Evolutionary conservation across 495 filamentous ascomycete species (phyloP).

Genomic region (Lepidopterella palustris): DNA sequence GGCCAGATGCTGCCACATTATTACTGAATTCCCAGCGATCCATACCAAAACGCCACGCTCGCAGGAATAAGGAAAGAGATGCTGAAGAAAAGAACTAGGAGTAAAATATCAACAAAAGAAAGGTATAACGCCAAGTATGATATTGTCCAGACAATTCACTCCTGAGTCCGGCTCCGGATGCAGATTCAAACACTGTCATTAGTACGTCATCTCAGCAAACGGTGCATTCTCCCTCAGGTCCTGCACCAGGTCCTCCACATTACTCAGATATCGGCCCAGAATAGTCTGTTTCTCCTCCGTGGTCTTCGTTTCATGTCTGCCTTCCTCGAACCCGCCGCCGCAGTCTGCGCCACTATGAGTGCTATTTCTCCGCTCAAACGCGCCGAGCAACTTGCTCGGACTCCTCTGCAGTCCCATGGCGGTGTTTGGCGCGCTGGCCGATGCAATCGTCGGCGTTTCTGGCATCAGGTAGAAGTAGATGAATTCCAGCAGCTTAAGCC

Average conservation of each 20-base stretch:
- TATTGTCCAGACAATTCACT: slow-evolving; percentile 5
- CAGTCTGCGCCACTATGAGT: slow-evolving; percentile 37
- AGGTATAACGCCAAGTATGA: slow-evolving; percentile 4
- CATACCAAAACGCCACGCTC: not conserved
- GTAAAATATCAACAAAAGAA: slow-evolving; percentile 6
- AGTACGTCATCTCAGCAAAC: slow-evolving; percentile 37
- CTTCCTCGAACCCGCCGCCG: slow-evolving; percentile 32
- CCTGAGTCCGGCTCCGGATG: not conserved
- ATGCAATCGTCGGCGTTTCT: slow-evolving; percentile 57
- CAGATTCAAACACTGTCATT: not conserved
- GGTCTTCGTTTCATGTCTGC: slow-evolving; percentile 49
- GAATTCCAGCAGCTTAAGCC: slow-evolving; percentile 89
- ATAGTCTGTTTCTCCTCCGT: slow-evolving; percentile 84
- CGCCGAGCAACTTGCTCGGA: slow-evolving; percentile 61
- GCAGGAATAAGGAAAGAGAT: not conserved
- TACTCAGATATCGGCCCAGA: slow-evolving; percentile 74
- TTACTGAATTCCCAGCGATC: not conserved
- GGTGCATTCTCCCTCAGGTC: slow-evolving; percentile 78
- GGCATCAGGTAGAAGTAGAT: slow-evolving; percentile 98
- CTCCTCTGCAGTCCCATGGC: slow-evolving; percentile 53
- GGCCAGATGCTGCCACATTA: not conserved
- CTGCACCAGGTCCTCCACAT: slow-evolving; percentile 85
- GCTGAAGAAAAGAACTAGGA: not conserved
- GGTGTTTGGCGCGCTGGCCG: slow-evolving; percentile 32
- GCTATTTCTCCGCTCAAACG: slow-evolving; percentile 41